phyloP scores from a whole-genome alignment of 495 filamentous ascomycete genomes.

The Annulohypoxylon stygium region DNA sequence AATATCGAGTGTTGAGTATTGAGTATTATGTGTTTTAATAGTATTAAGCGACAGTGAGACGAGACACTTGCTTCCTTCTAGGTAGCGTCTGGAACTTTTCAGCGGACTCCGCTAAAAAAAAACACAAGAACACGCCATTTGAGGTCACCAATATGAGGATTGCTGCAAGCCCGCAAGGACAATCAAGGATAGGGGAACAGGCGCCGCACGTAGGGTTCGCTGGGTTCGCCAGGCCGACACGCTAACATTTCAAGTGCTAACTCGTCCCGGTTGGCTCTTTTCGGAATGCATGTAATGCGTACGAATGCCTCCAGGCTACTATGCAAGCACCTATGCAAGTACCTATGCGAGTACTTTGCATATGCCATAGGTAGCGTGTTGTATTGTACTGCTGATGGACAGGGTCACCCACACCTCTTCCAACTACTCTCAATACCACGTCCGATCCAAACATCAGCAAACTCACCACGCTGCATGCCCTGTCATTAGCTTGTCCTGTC shows the following conservation, averaged over 20 bases:
- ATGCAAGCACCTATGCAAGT: not conserved
- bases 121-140: slow-evolving; percentile 26
- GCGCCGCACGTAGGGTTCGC: slow-evolving; percentile 39
- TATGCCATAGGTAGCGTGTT: not conserved
- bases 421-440: slow-evolving; percentile 1
- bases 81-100: slow-evolving; percentile 16
- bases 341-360: slow-evolving; percentile 8
- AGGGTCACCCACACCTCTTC: slow-evolving; percentile 1
- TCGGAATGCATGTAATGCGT: slow-evolving; percentile 7
- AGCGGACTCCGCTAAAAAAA: slow-evolving; percentile 19
- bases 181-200: slow-evolving; percentile 32
- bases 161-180: slow-evolving; percentile 16
- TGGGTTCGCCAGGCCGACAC: slow-evolving; percentile 17
- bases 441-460: slow-evolving; percentile 11
- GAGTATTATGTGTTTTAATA: not conserved
- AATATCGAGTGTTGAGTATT: not conserved
- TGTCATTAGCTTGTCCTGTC: slow-evolving; percentile 11
- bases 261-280: slow-evolving; percentile 10
- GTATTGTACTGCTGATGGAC: slow-evolving; percentile 7
- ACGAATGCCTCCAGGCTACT: not conserved
- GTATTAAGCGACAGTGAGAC: slow-evolving; percentile 10
- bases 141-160: slow-evolving; percentile 1
- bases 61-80: slow-evolving; percentile 1
- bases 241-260: slow-evolving; percentile 28
- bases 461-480: slow-evolving; percentile 5